These are phyloP conservation scores for Nitzschia sp. DNA, from an alignment of 108 stramenopile genomes.

Conservation along the genomic window DNA sequence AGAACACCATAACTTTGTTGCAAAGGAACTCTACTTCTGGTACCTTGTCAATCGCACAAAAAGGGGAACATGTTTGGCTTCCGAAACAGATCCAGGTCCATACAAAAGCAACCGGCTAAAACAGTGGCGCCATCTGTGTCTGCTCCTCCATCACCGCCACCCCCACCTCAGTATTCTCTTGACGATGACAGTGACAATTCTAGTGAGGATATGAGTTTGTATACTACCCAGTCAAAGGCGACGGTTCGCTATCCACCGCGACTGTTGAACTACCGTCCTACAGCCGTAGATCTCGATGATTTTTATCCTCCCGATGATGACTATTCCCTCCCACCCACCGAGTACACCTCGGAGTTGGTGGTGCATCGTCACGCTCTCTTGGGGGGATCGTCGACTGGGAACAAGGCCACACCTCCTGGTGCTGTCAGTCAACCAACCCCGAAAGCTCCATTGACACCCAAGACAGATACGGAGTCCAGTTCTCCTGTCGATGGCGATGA, in stretches of 20 bases:
- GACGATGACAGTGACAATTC: constrained; percentile 6
- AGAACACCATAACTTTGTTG: too few relatives aligned
- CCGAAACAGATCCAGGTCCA: too few relatives aligned
- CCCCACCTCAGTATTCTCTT: neutral
- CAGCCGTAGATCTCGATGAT: neutral
- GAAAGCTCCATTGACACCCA: constrained; percentile 1
- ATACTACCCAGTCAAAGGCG: constrained; percentile 32
- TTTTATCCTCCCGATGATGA: neutral
- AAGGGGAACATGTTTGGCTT: too few relatives aligned
- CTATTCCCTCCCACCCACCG: constrained; percentile 9
- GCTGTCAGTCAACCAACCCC: neutral
- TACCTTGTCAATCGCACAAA: too few relatives aligned
- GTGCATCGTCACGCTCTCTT: constrained; percentile 3
- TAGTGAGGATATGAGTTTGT: constrained; percentile 32
- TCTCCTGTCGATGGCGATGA: neutral
- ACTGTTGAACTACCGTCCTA: neutral
- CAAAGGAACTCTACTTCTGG: too few relatives aligned
- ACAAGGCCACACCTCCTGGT: neutral
- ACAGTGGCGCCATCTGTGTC: too few relatives aligned
- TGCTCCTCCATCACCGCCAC: too few relatives aligned
- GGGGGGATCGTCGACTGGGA: constrained; percentile 8
- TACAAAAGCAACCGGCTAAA: too few relatives aligned
- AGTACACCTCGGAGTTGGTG: constrained; percentile 23
- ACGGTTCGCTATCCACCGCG: constrained; percentile 24
- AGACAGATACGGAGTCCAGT: neutral